Percentiles rank a stretch among this genome's conserved stretches.
phyloP scores from a whole-genome alignment of 2,329 filamentous ascomycete species.

The Trichoderma sp. region DNA sequence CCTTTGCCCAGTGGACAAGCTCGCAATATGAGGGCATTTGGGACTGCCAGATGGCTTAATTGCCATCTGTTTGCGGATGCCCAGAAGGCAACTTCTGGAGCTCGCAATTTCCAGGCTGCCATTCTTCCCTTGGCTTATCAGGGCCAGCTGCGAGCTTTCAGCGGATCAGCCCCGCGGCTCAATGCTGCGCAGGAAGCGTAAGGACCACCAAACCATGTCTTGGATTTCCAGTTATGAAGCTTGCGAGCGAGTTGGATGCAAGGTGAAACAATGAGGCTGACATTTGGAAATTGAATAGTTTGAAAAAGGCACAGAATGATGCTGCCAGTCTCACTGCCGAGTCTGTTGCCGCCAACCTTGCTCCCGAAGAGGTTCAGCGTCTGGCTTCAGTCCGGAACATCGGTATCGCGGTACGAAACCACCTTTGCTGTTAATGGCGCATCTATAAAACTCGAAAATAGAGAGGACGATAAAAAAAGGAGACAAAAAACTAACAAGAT shows the following conservation, averaged over 20 bases:
- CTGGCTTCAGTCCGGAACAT: constrained; percentile 88
- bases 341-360: constrained; percentile 73
- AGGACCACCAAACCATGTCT: constrained; percentile 21
- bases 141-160: constrained; percentile 32
- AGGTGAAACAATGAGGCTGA: neutral
- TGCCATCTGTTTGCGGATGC: constrained; percentile 36
- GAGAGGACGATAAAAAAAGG: neutral
- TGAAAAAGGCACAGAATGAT: constrained; percentile 55
- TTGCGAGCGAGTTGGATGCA: neutral
- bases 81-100: constrained; percentile 28
- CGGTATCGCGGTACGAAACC: constrained; percentile 77
- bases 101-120: constrained; percentile 30
- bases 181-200: constrained; percentile 44
- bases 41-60: constrained; percentile 41
- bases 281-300: constrained; percentile 25
- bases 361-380: constrained; percentile 72
- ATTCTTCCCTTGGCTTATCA: constrained; percentile 26
- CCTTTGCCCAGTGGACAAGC: constrained; percentile 17
- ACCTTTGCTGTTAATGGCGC: neutral
- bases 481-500: neutral
- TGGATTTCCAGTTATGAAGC: neutral
- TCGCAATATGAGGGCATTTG: constrained; percentile 40
- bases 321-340: constrained; percentile 52
- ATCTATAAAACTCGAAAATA: neutral
- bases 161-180: constrained; percentile 30